Evolutionary conservation across 495 filamentous ascomycete genomes (phyloP), one percentile per base, ranked within the genome.

Genomic region (Aspergillus olivimuriae): DNA sequence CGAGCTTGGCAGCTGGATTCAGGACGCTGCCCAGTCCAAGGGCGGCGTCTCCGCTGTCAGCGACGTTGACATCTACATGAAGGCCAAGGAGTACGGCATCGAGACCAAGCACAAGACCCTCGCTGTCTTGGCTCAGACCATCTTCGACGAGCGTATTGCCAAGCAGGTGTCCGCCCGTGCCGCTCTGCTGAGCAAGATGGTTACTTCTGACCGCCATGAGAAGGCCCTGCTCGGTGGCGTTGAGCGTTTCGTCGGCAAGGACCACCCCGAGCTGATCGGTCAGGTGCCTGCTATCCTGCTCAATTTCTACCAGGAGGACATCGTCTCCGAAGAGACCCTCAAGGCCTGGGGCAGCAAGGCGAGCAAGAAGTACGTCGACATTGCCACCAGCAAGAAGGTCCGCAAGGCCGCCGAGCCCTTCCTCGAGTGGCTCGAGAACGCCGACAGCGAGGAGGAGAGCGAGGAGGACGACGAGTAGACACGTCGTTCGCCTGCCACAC

Each of bases 211-310:
- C 56, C 82, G 84, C 43, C 91, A 97, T 63, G 81, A 97, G 72
- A 95, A 92, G 77, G 90, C 92, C 40, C 83, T 98, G 65, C 81
- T 98, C n/a, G 94, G 94, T 56, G 92, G 92, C 46, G 89, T 86
- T 24, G 92, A 98, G 68, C 89, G 90, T 47, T 90, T 96, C 51
- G 76, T 97, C 39, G 80, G 86, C 63, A 83, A 83, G 55, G 84
- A 94, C 24, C 78, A 84, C 55, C 81, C 88, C 1, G 80, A 89
- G 35, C 78, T 95, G 56, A 76, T 87, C 43, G 65, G 80, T 23
- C 77, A 87, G 66, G 74, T 96, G 24, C 83, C 87, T 28, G 86
- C 84, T 61, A 88, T 98, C 52, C 76, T 97, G 44, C 75, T 92
- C 55, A 74, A 79, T 52, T 86, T 87, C 71, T 97, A 95, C 63